Percentiles rank a stretch among this genome's conserved stretches.
These are phyloP conservation scores for Solanum chacoense DNA, from an alignment of 305 asterid genomes.

Conservation along the genomic window DNA sequence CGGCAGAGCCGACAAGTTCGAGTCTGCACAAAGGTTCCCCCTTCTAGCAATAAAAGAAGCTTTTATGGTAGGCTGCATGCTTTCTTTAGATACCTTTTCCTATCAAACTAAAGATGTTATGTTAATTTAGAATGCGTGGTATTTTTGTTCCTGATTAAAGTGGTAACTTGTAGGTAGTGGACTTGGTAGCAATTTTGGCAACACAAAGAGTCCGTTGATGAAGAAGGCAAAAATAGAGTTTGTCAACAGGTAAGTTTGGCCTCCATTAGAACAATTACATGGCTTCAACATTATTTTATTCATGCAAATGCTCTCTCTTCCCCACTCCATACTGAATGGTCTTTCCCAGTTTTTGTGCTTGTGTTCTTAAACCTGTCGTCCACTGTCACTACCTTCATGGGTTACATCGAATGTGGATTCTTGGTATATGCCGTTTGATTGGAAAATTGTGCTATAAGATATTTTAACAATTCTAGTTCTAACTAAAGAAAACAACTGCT, in stretches of 20 bases:
- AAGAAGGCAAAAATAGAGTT: slow-evolving; percentile 86
- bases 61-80: slow-evolving; percentile 46
- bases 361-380: background rate
- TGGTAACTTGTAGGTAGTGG: slow-evolving; percentile 22
- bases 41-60: slow-evolving; percentile 69
- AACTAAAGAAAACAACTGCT: background rate
- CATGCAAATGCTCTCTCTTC: background rate
- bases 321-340: background rate
- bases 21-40: slow-evolving; percentile 75
- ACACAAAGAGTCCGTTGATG: slow-evolving; percentile 70
- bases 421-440: background rate
- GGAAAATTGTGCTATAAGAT: background rate
- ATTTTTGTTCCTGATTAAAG: background rate
- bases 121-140: background rate
- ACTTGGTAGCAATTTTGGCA: slow-evolving; percentile 38
- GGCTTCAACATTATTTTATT: background rate
- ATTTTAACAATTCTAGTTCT: background rate
- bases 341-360: background rate
- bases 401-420: background rate
- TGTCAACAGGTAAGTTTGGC: slow-evolving; percentile 47
- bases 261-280: background rate
- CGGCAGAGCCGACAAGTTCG: slow-evolving; percentile 75
- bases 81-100: background rate
- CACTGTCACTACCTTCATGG: background rate
- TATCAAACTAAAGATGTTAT: background rate